Base-by-base conservation (phyloP, 129 eudicot species). In the Dittrichia graveolens region DNA sequence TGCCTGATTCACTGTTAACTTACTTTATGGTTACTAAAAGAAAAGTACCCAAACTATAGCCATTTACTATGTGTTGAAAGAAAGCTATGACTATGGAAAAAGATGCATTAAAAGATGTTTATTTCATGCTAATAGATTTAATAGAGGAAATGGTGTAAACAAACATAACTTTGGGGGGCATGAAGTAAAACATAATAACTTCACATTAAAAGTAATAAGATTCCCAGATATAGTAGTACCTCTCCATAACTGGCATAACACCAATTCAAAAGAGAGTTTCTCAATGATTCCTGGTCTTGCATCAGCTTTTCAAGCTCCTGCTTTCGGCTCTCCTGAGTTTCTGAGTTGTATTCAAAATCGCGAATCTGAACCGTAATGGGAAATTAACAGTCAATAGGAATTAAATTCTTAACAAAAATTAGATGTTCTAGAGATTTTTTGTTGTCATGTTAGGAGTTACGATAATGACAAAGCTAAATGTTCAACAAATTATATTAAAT, bases 171-270 rank as follows among this genome's bases (percentile, higher is more conserved):
- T 24, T 24, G 31, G 31, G 31, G 31, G 31, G 31, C 31, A 24
- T 0, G 31, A 24, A 24, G 31, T 54, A 16, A 7, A 18, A 18
- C 38, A 55, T 50, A 49, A 48, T 40, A 38, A 39, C n/a, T 73
- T 38, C 48, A 47, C 24, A 19, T 39, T 14, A 40, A 41, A 5
- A 19, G 53, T 39, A 42, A 64, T 50, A 34, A 49, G 39, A 53
- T 31, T 75, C 9, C 18, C 37, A 67, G 54, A 68, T 16, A 54
- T 35, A 35, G 39, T 15, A 66, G 55, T 78, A 88, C 97, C 99
- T 90, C 97, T 19, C 96, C 91, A 48, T 94, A 90, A 81, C 95
- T 90, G 55, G 91, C 79, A 77, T 87, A 90, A 79, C 95, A 90
- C 98, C 97, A 90, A 61, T 90, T 94, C 78, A 87, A 74, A 65